A percentile compares a stretch with the other conserved stretches of the same genome.
Evolutionary conservation across 176 grass and related monocot genomes (phyloP).

Genomic region (Aegilops speltoides): DNA sequence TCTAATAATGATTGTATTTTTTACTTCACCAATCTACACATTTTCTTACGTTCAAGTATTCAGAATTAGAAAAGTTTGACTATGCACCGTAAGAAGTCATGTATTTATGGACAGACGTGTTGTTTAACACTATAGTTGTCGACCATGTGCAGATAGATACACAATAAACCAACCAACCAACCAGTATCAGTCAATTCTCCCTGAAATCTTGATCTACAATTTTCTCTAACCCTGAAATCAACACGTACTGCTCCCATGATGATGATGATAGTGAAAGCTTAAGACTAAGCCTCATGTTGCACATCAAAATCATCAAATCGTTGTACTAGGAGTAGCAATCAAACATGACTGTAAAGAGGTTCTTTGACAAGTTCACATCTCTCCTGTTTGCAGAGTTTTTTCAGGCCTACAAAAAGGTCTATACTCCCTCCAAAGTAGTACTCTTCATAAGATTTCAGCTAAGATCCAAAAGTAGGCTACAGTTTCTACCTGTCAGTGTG

Average conservation of each 20-base stretch:
- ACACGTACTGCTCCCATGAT: background rate
- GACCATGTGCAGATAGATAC: background rate
- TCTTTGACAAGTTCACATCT: background rate
- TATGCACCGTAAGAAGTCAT: too few relatives aligned
- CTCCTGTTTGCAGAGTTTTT: too few relatives aligned
- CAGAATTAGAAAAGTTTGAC: too few relatives aligned
- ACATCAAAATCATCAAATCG: background rate
- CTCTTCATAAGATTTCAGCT: background rate
- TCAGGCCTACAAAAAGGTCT: too few relatives aligned
- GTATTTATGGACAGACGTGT: background rate
- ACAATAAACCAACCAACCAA: background rate
- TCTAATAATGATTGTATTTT: too few relatives aligned
- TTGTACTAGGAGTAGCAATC: background rate
- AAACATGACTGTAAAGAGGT: background rate
- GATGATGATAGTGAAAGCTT: background rate
- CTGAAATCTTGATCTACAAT: background rate
- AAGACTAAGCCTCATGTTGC: background rate
- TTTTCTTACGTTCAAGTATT: too few relatives aligned
- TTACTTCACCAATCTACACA: too few relatives aligned
- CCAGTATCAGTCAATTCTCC: background rate
- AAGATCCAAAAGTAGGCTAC: background rate
- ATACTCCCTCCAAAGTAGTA: too few relatives aligned
- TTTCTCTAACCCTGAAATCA: background rate
- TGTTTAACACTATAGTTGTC: background rate
- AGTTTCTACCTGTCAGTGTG: background rate